A percentile compares a stretch with the other conserved stretches of the same genome.
Evolutionary conservation across 352 stramenopile genomes (phyloP).

Genomic region (Aphanomyces stellatus): DNA sequence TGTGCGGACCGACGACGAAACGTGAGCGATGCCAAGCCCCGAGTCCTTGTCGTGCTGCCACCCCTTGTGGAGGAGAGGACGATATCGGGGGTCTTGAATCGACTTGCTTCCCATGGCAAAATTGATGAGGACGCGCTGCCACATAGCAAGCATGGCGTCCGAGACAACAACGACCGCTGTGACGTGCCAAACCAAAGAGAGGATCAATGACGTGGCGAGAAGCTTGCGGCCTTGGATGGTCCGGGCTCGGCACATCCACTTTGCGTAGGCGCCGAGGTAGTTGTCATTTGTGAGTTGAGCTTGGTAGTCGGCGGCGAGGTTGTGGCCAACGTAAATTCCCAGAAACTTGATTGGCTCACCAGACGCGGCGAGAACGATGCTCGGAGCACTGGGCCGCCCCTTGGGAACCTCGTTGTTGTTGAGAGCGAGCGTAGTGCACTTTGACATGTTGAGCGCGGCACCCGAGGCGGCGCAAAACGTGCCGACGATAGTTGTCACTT

Average conservation of each 20-base stretch:
- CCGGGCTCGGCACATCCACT: background rate
- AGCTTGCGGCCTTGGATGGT: background rate
- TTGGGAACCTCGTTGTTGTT: constrained; percentile 1
- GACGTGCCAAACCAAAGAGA: background rate
- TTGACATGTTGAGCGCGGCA: constrained; percentile 18
- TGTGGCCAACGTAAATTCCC: background rate
- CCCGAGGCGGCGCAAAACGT: constrained; percentile 17
- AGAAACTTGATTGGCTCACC: background rate
- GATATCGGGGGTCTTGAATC: background rate
- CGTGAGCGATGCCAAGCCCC: background rate
- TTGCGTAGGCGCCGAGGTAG: background rate
- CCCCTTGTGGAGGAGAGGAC: background rate
- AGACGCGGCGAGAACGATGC: background rate
- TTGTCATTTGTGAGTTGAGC: background rate
- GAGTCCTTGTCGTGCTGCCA: background rate
- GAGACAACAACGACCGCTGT: background rate
- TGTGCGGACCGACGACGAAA: background rate
- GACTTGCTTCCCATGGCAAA: background rate
- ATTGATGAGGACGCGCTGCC: background rate
- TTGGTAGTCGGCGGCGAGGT: background rate
- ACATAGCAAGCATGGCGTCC: background rate
- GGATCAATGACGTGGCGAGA: background rate
- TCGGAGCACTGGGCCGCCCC: background rate
- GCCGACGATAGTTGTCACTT: constrained; percentile 13
- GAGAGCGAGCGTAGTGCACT: constrained; percentile 19